These are phyloP conservation scores for Posidonia oceanica DNA, from an alignment of 116 monocot genomes.

Conservation along the genomic window DNA sequence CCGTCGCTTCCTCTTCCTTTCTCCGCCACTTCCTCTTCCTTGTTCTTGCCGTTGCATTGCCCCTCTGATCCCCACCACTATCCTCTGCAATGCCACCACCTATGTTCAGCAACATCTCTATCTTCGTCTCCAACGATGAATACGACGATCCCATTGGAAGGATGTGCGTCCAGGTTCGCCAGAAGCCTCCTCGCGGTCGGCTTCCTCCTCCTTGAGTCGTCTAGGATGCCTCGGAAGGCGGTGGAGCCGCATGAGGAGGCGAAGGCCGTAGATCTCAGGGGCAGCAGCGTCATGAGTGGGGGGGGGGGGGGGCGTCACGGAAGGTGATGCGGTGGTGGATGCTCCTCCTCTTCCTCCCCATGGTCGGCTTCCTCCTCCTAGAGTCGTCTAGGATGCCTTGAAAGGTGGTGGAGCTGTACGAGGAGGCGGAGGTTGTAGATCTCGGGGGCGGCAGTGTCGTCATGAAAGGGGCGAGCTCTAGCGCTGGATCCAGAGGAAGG, in stretches of 20 bases:
- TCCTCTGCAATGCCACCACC: not conserved
- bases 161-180: constrained; percentile 26
- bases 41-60: too few relatives aligned
- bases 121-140: constrained; percentile 33
- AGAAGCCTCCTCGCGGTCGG: constrained; percentile 33
- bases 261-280: constrained; percentile 3
- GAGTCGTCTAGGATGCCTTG: constrained; percentile 29
- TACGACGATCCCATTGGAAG: not conserved
- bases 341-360: too few relatives aligned
- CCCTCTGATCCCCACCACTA: too few relatives aligned
- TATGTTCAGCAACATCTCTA: constrained; percentile 40
- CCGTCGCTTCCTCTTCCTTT: too few relatives aligned
- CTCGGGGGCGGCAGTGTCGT: too few relatives aligned
- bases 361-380: constrained; percentile 32
- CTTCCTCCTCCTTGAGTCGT: constrained; percentile 46
- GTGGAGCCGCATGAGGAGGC: not conserved
- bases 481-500: too few relatives aligned
- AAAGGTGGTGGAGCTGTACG: not conserved
- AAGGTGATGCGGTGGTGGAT: too few relatives aligned
- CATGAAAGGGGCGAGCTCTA: too few relatives aligned
- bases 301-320: too few relatives aligned
- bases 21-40: too few relatives aligned
- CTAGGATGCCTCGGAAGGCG: constrained; percentile 15
- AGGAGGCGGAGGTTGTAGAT: constrained; percentile 5
- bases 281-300: too few relatives aligned